phyloP scores from a whole-genome alignment of 257 asterid species.

The Rehmannia glutinosa region DNA sequence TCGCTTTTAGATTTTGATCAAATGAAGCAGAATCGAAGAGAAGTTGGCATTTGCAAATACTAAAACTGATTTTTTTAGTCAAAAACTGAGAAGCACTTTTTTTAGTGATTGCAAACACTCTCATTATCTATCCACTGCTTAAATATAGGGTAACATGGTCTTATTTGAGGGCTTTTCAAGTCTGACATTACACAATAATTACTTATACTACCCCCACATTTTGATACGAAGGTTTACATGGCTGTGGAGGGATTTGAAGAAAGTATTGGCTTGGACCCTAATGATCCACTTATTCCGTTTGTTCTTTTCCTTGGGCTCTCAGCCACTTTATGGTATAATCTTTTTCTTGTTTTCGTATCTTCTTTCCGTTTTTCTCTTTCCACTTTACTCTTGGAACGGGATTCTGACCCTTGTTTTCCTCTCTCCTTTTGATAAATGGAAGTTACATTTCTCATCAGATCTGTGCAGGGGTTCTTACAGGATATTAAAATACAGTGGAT shows the following conservation, averaged over 20 bases:
- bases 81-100: no score
- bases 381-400: not conserved
- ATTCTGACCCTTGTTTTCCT: not conserved
- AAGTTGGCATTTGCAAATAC: no score
- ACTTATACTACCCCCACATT: slow-evolving; percentile 2
- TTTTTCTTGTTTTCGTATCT: slow-evolving; percentile 4
- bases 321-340: slow-evolving; percentile 67
- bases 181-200: not conserved
- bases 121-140: not conserved
- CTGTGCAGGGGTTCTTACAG: slow-evolving; percentile 91
- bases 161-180: not conserved
- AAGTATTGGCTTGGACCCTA: slow-evolving; percentile 70
- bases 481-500: slow-evolving; percentile 73
- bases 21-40: no score
- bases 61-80: no score
- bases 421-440: slow-evolving; percentile 27
- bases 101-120: no score
- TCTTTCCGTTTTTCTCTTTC: slow-evolving; percentile 14
- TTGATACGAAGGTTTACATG: slow-evolving; percentile 46
- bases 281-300: slow-evolving; percentile 71
- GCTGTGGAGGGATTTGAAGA: slow-evolving; percentile 60
- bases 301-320: slow-evolving; percentile 68
- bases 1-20: no score
- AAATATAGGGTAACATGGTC: not conserved
- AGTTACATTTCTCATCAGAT: slow-evolving; percentile 86